Percentiles rank a stretch among this genome's conserved stretches.
These are phyloP conservation scores for Penicillium pulvis DNA, from an alignment of 495 filamentous ascomycete species.

Conservation along the genomic window DNA sequence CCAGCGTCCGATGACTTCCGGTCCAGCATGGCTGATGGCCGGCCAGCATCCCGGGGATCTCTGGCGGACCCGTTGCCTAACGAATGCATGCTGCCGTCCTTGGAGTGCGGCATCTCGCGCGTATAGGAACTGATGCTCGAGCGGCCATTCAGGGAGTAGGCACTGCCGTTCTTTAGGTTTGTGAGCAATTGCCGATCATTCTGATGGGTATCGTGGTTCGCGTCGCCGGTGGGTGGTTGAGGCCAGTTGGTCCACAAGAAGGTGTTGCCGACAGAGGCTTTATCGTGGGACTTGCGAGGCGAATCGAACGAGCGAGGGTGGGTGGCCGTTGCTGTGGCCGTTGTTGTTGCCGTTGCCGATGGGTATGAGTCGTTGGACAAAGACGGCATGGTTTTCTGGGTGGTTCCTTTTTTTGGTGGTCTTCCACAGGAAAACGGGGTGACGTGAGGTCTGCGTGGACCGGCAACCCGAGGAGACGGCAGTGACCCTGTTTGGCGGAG, in stretches of 20 bases:
- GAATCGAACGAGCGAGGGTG: conserved; percentile 44
- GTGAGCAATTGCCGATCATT: conserved; percentile 40
- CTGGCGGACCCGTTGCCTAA: conserved; percentile 46
- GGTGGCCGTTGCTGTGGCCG: conserved; percentile 35
- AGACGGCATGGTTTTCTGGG: conserved; percentile 40
- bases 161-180: conserved; percentile 45
- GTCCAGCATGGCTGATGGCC: conserved; percentile 41
- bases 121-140: conserved; percentile 53
- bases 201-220: conserved; percentile 36
- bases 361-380: conserved; percentile 45
- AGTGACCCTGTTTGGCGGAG: conserved; percentile 30
- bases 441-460: conserved; percentile 41
- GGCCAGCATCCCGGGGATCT: conserved; percentile 43
- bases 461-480: conserved; percentile 30
- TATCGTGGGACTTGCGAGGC: conserved; percentile 46
- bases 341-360: conserved; percentile 21
- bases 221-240: conserved; percentile 35
- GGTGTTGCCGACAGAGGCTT: conserved; percentile 47
- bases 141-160: conserved; percentile 49
- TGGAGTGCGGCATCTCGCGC: conserved; percentile 50
- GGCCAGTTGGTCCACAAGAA: conserved; percentile 54
- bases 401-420: not conserved
- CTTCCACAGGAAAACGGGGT: conserved; percentile 20
- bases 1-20: conserved; percentile 38
- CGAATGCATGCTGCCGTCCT: conserved; percentile 56